Base-by-base conservation (phyloP, 768 basidiomycete species). In the Auricularia sp. region DNA sequence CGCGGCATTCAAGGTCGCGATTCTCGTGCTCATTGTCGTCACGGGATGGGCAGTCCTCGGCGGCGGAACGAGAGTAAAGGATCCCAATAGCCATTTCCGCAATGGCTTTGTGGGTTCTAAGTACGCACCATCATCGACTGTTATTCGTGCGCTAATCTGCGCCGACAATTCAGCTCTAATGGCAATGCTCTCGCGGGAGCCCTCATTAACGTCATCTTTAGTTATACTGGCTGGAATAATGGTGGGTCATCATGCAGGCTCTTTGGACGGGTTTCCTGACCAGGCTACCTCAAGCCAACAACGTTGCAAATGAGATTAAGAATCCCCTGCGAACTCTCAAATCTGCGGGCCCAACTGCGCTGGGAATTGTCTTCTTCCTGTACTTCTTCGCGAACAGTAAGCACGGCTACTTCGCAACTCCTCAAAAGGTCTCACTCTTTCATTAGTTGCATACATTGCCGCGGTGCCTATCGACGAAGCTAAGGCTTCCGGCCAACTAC, bases 401-500 rank as follows among this genome's bases (percentile, higher is more conserved):
- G 47, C 21, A 8, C 14, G 47, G 6, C 47, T 51, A 5, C 18
- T 18, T 8, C 21, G 11, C 6, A 6, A 10, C 18, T 18, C 6
- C 5, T 5, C 16, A 6, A 51, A 18, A 6, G 10, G 6, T 18
- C 47, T 51, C 16, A 51, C 21, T 6, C 8, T 6, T 51, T 10
- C 47, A 14, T 51, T 18, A 51, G 69, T 78, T 58, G 73, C 77
- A 1, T 77, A 78, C 67, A 70, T 76, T 47, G 69, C 72, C 3
- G 74, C 73, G 66, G 78, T 83, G 18, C 80, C 82, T 1, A 75
- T 76, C 63, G 80, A 77, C 45, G 69, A 78, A 39, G 80, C 82
- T 47, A 71, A 74, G 3, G 71, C 69, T 21, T 80, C 81, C 0
- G 78, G 78, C 33, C 77, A 80, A 62, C 76, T 82, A 35, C 75